Evolutionary conservation across 371 early-diverging fungal species (phyloP).

Genomic region (Mortierella sp.): DNA sequence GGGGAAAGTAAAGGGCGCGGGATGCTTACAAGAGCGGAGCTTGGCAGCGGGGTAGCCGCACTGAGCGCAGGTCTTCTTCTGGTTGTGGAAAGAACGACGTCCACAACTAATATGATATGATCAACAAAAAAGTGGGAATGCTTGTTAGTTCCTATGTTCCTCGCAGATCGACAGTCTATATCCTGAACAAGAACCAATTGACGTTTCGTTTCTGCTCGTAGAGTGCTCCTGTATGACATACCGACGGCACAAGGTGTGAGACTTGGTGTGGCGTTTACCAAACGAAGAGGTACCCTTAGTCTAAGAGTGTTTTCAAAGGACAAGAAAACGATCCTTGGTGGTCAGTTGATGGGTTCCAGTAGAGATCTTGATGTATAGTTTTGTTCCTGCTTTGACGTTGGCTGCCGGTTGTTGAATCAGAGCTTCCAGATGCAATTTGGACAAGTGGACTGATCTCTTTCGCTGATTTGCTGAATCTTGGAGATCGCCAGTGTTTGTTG

Average conservation of each 20-base stretch:
- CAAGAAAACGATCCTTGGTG: slow-evolving; percentile 10
- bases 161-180: not conserved
- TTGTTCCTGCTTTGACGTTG: not conserved
- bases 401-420: not conserved
- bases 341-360: not conserved
- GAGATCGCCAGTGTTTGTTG: not conserved
- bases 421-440: slow-evolving; percentile 15
- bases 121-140: not conserved
- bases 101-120: slow-evolving; percentile 80
- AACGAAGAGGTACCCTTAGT: slow-evolving; percentile 99
- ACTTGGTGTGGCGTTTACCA: slow-evolving; percentile 99
- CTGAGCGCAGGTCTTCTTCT: slow-evolving; percentile 99
- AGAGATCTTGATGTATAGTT: not conserved
- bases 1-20: not conserved
- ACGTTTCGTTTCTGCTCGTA: not conserved
- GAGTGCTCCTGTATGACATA: slow-evolving; percentile 24
- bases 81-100: slow-evolving; percentile 98
- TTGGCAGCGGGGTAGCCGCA: slow-evolving; percentile 99
- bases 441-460: not conserved
- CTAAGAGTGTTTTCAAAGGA: slow-evolving; percentile 61
- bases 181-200: not conserved
- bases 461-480: not conserved
- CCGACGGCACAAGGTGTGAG: slow-evolving; percentile 98
- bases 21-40: slow-evolving; percentile 91
- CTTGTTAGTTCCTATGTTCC: not conserved